Percentiles rank a stretch among this genome's conserved stretches.
Conservation (phyloP, 352 stramenopile species). For the Blastocystis sp. region DNA sequence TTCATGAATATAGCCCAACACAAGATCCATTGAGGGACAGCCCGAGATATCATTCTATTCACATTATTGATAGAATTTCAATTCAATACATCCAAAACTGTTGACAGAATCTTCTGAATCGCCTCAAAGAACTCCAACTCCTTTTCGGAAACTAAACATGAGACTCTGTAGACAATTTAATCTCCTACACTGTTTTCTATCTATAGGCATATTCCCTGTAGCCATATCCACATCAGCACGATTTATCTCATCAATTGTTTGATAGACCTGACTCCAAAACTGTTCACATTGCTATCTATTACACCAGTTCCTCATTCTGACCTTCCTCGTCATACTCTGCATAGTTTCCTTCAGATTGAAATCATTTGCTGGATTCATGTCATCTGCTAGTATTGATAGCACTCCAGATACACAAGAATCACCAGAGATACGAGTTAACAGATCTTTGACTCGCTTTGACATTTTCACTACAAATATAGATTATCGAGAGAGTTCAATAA, state of each 20-base stretch:
- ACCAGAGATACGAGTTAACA: neutral
- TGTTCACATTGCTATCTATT: slow-evolving; percentile 18
- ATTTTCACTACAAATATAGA: neutral
- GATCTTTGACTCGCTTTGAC: slow-evolving; percentile 4
- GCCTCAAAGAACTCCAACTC: slow-evolving; percentile 46
- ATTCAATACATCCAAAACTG: neutral
- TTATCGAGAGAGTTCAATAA: neutral
- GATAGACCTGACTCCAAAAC: slow-evolving; percentile 16
- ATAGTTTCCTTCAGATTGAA: slow-evolving; percentile 45
- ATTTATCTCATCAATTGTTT: neutral
- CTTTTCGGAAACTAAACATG: neutral
- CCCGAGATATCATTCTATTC: slow-evolving; percentile 26
- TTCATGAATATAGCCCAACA: neutral
- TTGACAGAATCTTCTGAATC: neutral
- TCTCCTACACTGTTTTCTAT: slow-evolving; percentile 1
- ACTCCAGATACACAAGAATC: slow-evolving; percentile 21
- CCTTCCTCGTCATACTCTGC: slow-evolving; percentile 30
- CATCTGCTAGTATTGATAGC: slow-evolving; percentile 29
- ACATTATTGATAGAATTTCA: neutral
- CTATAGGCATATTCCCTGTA: neutral
- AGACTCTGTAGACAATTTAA: neutral
- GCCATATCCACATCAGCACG: neutral
- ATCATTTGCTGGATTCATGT: slow-evolving; percentile 7
- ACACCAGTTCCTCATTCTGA: neutral
- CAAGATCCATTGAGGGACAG: neutral